Evolutionary conservation across 129 eudicot genomes (phyloP), one percentile per base, ranked within the genome.

Genomic region (Ambrosia trifida): DNA sequence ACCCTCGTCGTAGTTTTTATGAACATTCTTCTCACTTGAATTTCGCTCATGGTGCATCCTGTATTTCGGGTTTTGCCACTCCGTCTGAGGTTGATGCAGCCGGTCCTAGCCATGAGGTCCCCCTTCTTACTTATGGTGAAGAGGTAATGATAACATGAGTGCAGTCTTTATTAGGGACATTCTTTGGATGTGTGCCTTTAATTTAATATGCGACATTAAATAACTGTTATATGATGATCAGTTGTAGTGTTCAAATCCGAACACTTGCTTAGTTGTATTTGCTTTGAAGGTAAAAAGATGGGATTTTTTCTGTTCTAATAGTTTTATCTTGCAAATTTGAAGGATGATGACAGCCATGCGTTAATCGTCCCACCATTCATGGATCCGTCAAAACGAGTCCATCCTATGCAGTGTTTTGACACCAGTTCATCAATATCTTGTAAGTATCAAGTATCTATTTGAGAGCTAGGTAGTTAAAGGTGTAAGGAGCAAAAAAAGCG

Each of bases 91-190:
- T 70, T 41, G 76, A 75, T 45, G 77, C 60, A 30, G 68, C 61
- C 73, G 64, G 71, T 6, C 81, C 12, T 73, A 33, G 38, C 17
- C 76, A 71, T 0, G 95, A 64, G 72, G 79, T 70, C 56, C 96
- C 84, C 66, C 87, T 89, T 54, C 89, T 89, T 56, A 89, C 96
- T 24, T 66, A 89, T 19, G 83, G 84, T 68, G 87, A 83, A 74
- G 83, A 69, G 92, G 96, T 89, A 80, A 66, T 67, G 35, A 33
- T 36, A 31, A 35, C 32, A 50, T 6, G n/a, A 36, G 14, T 35
- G 28, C 40, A 30, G 10, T 74, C 11, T 38, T 35, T 64, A 16
- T 49, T 50, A 61, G 3, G 18, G 64, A 5, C 12, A 3, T 9
- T 30, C 35, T 32, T 17, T 69, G 17, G 44, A 67, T 28, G 58